Conservation (phyloP, 495 filamentous ascomycete genomes). For the Lepraria neglecta region DNA sequence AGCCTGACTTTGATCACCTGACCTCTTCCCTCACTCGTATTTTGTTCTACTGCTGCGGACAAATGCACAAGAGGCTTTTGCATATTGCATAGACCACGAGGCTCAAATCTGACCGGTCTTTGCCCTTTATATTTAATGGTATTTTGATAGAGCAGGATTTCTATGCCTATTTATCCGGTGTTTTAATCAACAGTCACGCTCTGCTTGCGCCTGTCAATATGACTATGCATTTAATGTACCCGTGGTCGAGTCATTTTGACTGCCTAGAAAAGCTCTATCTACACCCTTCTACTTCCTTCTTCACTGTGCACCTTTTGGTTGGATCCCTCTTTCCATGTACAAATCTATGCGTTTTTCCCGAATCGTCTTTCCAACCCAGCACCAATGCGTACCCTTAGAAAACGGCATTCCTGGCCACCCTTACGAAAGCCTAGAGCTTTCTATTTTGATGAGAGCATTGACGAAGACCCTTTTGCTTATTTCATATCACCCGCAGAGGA, state of each 20-base stretch:
- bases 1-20: too few relatives aligned
- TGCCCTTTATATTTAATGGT: not conserved
- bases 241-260: slow-evolving; percentile 14
- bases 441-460: slow-evolving; percentile 27
- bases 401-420: slow-evolving; percentile 35
- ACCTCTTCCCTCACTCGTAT: too few relatives aligned
- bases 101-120: not conserved
- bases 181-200: slow-evolving; percentile 8
- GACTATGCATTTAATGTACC: slow-evolving; percentile 7
- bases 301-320: not conserved
- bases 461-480: slow-evolving; percentile 37
- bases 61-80: not conserved
- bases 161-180: not conserved
- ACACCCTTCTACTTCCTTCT: not conserved
- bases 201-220: slow-evolving; percentile 12
- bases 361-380: not conserved
- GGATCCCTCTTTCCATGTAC: not conserved
- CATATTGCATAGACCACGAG: not conserved
- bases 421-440: slow-evolving; percentile 20
- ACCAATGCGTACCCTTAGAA: slow-evolving; percentile 21
- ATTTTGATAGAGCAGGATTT: not conserved
- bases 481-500: slow-evolving; percentile 37
- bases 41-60: too few relatives aligned
- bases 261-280: not conserved
- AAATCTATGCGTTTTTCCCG: not conserved